Base-by-base conservation (phyloP, 495 filamentous ascomycete species). In the Aspergillus sclerotiicarbonarius region DNA sequence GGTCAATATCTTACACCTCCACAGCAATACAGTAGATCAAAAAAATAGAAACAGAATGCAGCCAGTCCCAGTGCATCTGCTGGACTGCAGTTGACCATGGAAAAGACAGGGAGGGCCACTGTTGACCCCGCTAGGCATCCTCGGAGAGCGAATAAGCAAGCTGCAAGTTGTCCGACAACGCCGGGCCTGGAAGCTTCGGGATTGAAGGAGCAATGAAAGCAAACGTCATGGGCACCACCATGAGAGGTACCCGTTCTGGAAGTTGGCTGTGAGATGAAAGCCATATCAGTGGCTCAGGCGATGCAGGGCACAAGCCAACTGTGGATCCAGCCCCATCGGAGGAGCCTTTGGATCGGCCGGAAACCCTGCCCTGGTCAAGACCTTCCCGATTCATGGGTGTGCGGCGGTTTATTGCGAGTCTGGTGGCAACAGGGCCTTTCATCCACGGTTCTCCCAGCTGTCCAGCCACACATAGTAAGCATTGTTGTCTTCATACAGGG, bases 321-420 rank as follows among this genome's bases (percentile, higher is more conserved):
- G 64, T 66, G 64, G 62, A 60, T 20, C 53, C 56, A 37, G 57
- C 25, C 44, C 55, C 64, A 55, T 58, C 60, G 19, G 57, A 15
- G 52, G 39, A 37, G 19, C 48, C 35, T 49, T 19, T 54, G 57
- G 57, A 59, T 59, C 57, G 57, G 43, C 57, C 51, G 25, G 41
- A 62, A 57, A 33, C 47, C 52, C 37, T 61, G 52, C 53, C 60
- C 44, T 62, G 58, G 43, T 59, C 49, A 56, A 25, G 16, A 35
- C 29, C 13, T 44, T 41, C 44, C 48, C 51, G 51, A 61, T 59
- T 25, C 60, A 58, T 56, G 63, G 60, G 55, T 62, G 47, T 6
- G 50, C 32, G 44, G 48, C 52, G 49, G 43, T 35, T 31, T 35
- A 48, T 44, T 49, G 59, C 58, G 53, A 57, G 18, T 52, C 43